Conservation (phyloP, 441 rosid genomes). For the Eruca vesicaria region DNA sequence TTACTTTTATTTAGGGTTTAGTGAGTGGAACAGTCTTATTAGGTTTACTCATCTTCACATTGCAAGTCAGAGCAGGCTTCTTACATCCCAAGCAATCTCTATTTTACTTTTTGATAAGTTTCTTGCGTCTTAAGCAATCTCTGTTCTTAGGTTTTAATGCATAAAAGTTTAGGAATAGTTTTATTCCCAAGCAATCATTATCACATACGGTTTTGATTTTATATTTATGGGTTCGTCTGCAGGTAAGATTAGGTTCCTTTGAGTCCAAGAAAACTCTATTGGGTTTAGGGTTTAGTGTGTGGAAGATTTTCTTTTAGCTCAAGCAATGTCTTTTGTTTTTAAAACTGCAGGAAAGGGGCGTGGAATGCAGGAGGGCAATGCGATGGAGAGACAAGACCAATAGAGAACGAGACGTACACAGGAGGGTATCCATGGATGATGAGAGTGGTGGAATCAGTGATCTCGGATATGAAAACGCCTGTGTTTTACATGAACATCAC, state of each 20-base stretch:
- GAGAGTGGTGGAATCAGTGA: constrained; percentile 48
- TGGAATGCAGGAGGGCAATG: constrained; percentile 52
- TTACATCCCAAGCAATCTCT: too few species aligned
- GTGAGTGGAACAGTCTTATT: background rate
- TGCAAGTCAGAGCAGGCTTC: too few species aligned
- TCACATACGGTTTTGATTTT: too few species aligned
- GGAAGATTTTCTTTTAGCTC: background rate
- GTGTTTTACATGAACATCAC: constrained; percentile 58
- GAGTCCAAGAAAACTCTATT: background rate
- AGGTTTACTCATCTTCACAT: background rate
- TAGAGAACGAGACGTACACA: constrained; percentile 36
- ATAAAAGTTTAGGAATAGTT: background rate
- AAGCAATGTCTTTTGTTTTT: background rate
- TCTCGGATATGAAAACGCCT: constrained; percentile 54
- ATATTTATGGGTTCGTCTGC: too few species aligned
- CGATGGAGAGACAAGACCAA: constrained; percentile 39
- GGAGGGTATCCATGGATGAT: constrained; percentile 60
- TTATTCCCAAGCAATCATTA: too few species aligned
- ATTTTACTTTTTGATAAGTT: too few species aligned
- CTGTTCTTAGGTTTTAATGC: background rate
- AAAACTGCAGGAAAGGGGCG: constrained; percentile 40
- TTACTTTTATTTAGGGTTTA: background rate
- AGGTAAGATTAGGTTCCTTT: background rate
- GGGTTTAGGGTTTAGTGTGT: background rate
- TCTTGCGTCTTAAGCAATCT: too few species aligned